Evolutionary conservation across 2,329 filamentous ascomycete species (phyloP).

Genomic region (Fusarium sarcochroum): DNA sequence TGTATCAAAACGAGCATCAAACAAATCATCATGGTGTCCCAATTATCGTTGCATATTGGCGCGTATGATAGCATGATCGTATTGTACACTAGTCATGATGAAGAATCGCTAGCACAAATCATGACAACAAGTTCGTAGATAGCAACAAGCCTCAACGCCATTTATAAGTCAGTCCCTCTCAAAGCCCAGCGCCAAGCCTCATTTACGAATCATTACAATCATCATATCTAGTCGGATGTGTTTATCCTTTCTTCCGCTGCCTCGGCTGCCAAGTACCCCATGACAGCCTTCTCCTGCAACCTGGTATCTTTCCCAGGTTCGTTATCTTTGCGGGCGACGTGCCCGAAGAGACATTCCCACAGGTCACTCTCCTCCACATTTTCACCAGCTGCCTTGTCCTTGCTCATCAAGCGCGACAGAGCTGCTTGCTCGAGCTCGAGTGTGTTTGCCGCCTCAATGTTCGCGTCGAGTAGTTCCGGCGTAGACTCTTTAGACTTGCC

Average conservation of each 20-base stretch:
- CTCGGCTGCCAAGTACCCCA: constrained; percentile 61
- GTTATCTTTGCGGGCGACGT: constrained; percentile 55
- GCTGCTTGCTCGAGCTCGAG: constrained; percentile 83
- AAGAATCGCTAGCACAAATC: background rate
- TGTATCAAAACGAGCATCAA: constrained; percentile 41
- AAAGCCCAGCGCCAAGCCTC: background rate
- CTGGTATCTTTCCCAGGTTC: constrained; percentile 45
- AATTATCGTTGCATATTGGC: background rate
- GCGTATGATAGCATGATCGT: background rate
- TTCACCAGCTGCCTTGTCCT: constrained; percentile 81
- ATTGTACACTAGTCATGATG: background rate
- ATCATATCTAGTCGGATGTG: constrained; percentile 9
- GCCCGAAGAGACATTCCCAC: constrained; percentile 90
- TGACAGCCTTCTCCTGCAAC: constrained; percentile 54
- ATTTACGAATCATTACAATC: background rate
- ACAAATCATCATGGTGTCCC: constrained; percentile 30
- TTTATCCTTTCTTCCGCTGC: constrained; percentile 57
- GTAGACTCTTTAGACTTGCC: constrained; percentile 58
- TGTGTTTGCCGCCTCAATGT: constrained; percentile 87
- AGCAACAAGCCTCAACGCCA: background rate
- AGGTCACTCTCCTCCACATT: constrained; percentile 83
- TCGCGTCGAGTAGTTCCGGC: constrained; percentile 68
- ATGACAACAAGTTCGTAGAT: background rate
- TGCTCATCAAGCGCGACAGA: constrained; percentile 78
- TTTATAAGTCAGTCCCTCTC: background rate